Evolutionary conservation across 2,329 filamentous ascomycete genomes (phyloP), one percentile per base, ranked within the genome.

Genomic region (Simplicillium aogashimaense): DNA sequence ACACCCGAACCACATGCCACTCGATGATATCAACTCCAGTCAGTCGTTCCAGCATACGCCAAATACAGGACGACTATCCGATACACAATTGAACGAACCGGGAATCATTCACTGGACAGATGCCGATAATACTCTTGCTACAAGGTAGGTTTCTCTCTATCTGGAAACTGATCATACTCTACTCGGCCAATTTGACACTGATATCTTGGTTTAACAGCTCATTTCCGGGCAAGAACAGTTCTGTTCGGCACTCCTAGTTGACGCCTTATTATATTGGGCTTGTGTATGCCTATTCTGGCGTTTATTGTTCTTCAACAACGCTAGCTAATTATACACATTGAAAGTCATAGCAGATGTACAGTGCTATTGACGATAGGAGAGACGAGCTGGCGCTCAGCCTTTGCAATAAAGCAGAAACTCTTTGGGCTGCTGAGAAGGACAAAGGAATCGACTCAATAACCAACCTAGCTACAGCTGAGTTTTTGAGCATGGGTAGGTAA

Each of bases 81-180:
- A 60, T 34, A 31, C 51, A n/a, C 53, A 54, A 10, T 47, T 64
- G 1, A 35, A 35, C 3, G 15, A 47, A 2, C 44, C 63, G 2
- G 37, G 55, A 3, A 56, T 65, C 29, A 20, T 39, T 10, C 50
- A 52, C 40, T 61, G 64, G 64, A 61, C 63, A 12, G 43, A 55
- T 18, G 50, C 62, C 5, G 35, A 48, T 1, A 49, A 56, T 35
- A 48, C 56, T 5, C 42, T 57, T 11, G 56, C 58, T n/a, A 54
- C 53, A 2, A 50, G 47, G 10, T 46, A 50, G 16, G 57, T 64
- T n/a, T 64, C 60, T 2, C 41, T 57, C 2, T 64, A 64, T 33
- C 43, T 64, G 5, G 47, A 52, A 38, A 64, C 60, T 2, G 61
- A 66, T 11, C 58, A 64, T 38, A 60, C 62, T 0, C 47, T 66